Conservation (phyloP, 2,329 filamentous ascomycete species). For the Ophiosphaerella narmari region DNA sequence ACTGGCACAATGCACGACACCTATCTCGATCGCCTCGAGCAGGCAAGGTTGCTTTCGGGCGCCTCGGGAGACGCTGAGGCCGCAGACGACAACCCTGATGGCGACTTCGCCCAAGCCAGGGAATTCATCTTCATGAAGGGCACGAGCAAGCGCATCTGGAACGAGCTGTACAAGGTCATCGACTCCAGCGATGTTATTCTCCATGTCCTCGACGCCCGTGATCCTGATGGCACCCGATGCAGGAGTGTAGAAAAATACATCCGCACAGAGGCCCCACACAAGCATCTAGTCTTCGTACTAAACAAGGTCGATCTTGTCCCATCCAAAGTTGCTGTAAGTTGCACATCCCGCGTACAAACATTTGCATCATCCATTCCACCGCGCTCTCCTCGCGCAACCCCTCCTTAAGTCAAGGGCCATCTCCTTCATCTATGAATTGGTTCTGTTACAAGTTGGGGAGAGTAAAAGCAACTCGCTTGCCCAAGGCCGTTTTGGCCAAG, state of each 20-base stretch:
- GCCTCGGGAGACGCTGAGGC: conserved; percentile 64
- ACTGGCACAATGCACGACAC: conserved; percentile 79
- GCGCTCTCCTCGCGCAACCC: conserved; percentile 63
- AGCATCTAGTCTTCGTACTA: conserved; percentile 86
- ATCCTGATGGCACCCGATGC: conserved; percentile 75
- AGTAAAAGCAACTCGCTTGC: conserved; percentile 76
- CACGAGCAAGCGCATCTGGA: conserved; percentile 81
- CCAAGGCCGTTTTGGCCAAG: conserved; percentile 65
- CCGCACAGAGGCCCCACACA: conserved; percentile 89
- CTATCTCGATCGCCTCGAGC: conserved; percentile 80
- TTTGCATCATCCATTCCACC: conserved; percentile 8
- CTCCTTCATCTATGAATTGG: conserved; percentile 73
- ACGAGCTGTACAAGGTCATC: conserved; percentile 93
- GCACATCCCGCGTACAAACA: background rate
- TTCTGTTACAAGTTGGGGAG: conserved; percentile 99
- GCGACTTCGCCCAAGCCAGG: conserved; percentile 51
- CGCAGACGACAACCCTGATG: conserved; percentile 43
- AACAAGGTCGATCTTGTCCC: conserved; percentile 95
- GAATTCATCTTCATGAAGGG: conserved; percentile 89
- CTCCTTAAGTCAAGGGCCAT: conserved; percentile 90
- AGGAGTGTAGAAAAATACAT: conserved; percentile 92
- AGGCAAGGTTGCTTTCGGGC: conserved; percentile 76
- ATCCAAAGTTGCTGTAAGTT: conserved; percentile 91
- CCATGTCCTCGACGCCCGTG: conserved; percentile 50
- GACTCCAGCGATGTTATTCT: conserved; percentile 95